A percentile compares a stretch with the other conserved stretches of the same genome.
Conservation (phyloP, 2,329 filamentous ascomycete species). For the Sporothrix brasiliensis region DNA sequence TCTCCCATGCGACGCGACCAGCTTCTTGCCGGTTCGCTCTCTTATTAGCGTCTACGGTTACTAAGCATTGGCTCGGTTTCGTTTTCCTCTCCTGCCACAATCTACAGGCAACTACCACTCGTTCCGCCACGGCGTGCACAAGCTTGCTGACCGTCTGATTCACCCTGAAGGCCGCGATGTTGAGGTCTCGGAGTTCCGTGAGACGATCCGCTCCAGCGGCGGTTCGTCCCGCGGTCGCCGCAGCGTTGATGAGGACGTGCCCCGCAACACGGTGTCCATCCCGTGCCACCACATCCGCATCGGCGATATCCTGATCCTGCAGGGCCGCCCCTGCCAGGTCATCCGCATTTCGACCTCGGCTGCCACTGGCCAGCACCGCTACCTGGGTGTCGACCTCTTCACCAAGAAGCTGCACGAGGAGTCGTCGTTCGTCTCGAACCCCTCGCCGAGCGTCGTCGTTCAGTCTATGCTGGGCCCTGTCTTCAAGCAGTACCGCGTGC, state of each 20-base stretch:
- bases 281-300: conserved; percentile 99
- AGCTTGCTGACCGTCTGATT: conserved; percentile 59
- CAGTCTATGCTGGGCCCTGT: conserved; percentile 99
- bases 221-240: conserved; percentile 38
- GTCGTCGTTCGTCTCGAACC: conserved; percentile 97
- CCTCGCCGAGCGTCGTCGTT: conserved; percentile 91
- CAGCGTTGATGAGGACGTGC: conserved; percentile 43
- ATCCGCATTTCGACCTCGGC: conserved; percentile 98
- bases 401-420: conserved; percentile 99
- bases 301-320: conserved; percentile 96
- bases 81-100: neutral
- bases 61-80: conserved; percentile 27
- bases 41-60: conserved; percentile 32
- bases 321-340: conserved; percentile 98
- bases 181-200: conserved; percentile 54
- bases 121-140: conserved; percentile 59
- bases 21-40: conserved; percentile 31
- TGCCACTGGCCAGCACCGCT: conserved; percentile 98
- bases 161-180: conserved; percentile 54
- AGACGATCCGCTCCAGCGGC: conserved; percentile 43
- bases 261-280: conserved; percentile 89
- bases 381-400: conserved; percentile 99
- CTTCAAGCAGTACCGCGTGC: conserved; percentile 99
- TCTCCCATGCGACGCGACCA: neutral
- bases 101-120: conserved; percentile 60